Percentiles rank a stretch among this genome's conserved stretches.
phyloP scores from a whole-genome alignment of 2,329 filamentous ascomycete genomes.

The Talaromyces rugulosus region DNA sequence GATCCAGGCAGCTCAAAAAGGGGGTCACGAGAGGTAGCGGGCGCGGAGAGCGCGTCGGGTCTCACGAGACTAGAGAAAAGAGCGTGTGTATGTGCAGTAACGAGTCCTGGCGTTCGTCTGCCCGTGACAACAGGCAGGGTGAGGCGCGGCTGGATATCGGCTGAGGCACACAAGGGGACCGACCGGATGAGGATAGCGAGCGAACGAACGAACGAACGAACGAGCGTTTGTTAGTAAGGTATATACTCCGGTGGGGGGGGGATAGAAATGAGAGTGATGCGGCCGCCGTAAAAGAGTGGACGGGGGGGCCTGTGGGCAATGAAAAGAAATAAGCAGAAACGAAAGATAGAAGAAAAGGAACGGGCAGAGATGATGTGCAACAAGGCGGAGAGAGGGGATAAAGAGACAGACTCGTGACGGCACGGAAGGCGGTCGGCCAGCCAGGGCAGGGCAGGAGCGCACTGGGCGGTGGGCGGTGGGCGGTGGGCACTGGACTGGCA shows the following conservation, averaged over 20 bases:
- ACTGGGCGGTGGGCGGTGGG: no score
- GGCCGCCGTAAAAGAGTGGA: slow-evolving; percentile 51
- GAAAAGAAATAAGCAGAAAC: slow-evolving; percentile 23
- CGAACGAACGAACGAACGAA: background rate
- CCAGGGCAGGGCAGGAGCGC: background rate
- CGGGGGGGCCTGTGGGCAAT: slow-evolving; percentile 34
- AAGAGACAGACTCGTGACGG: slow-evolving; percentile 14
- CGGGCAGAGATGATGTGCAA: slow-evolving; percentile 21
- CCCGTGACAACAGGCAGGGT: background rate
- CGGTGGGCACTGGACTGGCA: background rate
- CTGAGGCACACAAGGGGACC: background rate
- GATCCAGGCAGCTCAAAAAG: background rate
- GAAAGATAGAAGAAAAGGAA: slow-evolving; percentile 23
- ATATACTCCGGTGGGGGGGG: background rate
- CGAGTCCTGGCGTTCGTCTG: background rate
- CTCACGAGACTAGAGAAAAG: background rate
- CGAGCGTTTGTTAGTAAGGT: background rate
- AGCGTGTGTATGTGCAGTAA: background rate
- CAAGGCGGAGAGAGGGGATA: slow-evolving; percentile 12
- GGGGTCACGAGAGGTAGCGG: background rate
- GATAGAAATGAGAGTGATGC: slow-evolving; percentile 28
- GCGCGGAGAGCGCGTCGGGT: background rate
- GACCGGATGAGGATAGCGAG: background rate
- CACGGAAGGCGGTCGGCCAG: background rate
- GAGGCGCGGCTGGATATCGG: background rate